These are phyloP conservation scores for Speleostelium caveatum DNA, from an alignment of 78 protist species.

Conservation along the genomic window DNA sequence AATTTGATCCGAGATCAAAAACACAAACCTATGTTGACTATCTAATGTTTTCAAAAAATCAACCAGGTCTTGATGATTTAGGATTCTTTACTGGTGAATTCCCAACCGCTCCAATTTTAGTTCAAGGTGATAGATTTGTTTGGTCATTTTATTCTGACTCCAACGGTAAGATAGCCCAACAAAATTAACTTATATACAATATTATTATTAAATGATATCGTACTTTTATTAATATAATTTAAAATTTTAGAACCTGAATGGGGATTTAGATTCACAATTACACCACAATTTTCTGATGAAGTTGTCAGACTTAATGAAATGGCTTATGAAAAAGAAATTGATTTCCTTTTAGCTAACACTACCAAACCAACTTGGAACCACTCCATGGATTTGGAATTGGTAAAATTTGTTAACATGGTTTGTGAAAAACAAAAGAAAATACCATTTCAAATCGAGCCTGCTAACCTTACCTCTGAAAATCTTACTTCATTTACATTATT, in stretches of 20 bases:
- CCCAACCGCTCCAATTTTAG: constrained; percentile 40
- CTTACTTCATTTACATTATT: constrained; percentile 20
- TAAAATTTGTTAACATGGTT: constrained; percentile 59
- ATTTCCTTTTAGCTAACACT: not conserved
- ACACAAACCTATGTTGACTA: constrained; percentile 79
- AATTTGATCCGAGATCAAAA: constrained; percentile 67
- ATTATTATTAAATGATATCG: too few species aligned
- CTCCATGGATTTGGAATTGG: constrained; percentile 58
- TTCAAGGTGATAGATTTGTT: constrained; percentile 69
- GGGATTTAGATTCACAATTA: constrained; percentile 78
- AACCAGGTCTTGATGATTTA: constrained; percentile 79
- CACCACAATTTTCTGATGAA: constrained; percentile 71
- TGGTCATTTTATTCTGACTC: constrained; percentile 82
- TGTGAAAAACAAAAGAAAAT: constrained; percentile 74
- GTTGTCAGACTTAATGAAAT: constrained; percentile 12
- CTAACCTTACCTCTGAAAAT: constrained; percentile 26
- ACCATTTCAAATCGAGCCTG: constrained; percentile 66
- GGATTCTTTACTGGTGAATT: constrained; percentile 82
- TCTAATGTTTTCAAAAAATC: constrained; percentile 63
- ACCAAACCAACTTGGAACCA: constrained; percentile 33
- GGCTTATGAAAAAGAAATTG: constrained; percentile 29
- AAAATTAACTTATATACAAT: too few species aligned
- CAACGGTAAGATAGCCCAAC: too few species aligned
- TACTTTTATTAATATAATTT: too few species aligned
- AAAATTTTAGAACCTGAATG: constrained; percentile 78